Base-by-base conservation (phyloP, 345 rosid species). In the Gynandropsis gynandra region DNA sequence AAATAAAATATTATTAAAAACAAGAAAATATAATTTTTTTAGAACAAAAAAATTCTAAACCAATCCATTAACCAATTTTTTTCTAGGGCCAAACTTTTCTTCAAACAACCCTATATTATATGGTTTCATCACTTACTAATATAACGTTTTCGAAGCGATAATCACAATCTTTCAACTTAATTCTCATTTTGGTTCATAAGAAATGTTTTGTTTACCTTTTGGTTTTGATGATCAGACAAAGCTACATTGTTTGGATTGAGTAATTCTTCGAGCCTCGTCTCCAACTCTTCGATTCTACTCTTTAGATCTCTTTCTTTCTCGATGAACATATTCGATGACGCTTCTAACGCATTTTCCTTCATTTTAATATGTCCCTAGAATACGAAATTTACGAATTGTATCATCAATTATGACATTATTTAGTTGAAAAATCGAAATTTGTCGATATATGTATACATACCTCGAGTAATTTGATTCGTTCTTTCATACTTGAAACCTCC, bases 281-380 rank as follows among this genome's bases (percentile, higher is more conserved):
- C 80, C 50, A 87, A 51, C 61, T 80, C 95, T 12, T 74, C 71
- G 31, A 84, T 82, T 67, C 47, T 72, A 59, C 41, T 70, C 24
- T 39, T 54, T 50, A 82, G 79, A 56, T 74, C 76, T 32, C 42
- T 73, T 70, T 84, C 93, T 67, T 77, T 90, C 61, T 71, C 75
- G 17, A 68, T 20, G 65, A 90, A 82, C 31, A 72, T 62, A 63
- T 56, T 65, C 33, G 72, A 64, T 4, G 82, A 79, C 40, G 72
- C 71, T 70, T 77, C 92, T 16, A 84, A 20, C 47, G 74, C 79
- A 58, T 65, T 67, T 64, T 84, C 86, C 69, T 82, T 86, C 12
- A 55, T 44, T 54, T 72, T 80, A 44, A 86, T 75, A 54, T 77
- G 82, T 58, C 64, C 85, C 95, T 87, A 74, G n/a, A 47, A 68